Evolutionary conservation across 2,329 filamentous ascomycete species (phyloP), one percentile per base, ranked within the genome.

Genomic region (Passalora sequoiae): DNA sequence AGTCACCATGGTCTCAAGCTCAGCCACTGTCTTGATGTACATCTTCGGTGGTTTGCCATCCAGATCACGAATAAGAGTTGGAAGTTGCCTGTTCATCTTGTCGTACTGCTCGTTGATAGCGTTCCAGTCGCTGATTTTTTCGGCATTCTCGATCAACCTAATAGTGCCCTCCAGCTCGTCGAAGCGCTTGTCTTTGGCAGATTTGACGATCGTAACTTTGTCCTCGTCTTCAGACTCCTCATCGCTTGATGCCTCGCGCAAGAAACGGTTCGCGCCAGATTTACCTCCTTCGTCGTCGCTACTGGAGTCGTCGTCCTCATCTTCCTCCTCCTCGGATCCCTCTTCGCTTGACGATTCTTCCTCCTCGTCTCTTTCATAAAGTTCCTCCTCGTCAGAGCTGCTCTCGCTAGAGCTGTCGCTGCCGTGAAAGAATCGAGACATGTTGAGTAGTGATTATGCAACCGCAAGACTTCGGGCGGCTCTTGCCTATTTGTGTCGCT

Each of bases 111-210:
- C 62, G 53, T 64, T 64, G 50, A 97, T 94, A 52, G 91, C 83
- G 56, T 84, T 86, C 92, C 92, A 98, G 71, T 98, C 92, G 63
- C 86, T 89, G 64, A 97, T 98, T 77, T 94, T 97, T 69, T 92
- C 78, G 50, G 87, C 89, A 72, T 98, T 98, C 66, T 97, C 89
- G 62, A 98, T 97, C 63, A 85, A 72, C 67, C 85, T 84, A 62
- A 97, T 86, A 31, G 83, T 94, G 47, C 80, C 78, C 68, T 98
- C 91, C 49, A 98, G 77, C 69, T 97, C 94, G 63, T 96, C 91
- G 56, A 88, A 77, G 51, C 92, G 81, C 79, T 98, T 98, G 75
- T 97, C 89, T 72, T 97, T 97, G 62, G 91, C 89, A 69, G 89
- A 96, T 78, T 94, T 96, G 63, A 97, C 86, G 60, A 92, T 81